Percentiles rank a stretch among this genome's conserved stretches.
Evolutionary conservation across 2,329 filamentous ascomycete genomes (phyloP).

Genomic region (Byssoonygena ceratinophila): DNA sequence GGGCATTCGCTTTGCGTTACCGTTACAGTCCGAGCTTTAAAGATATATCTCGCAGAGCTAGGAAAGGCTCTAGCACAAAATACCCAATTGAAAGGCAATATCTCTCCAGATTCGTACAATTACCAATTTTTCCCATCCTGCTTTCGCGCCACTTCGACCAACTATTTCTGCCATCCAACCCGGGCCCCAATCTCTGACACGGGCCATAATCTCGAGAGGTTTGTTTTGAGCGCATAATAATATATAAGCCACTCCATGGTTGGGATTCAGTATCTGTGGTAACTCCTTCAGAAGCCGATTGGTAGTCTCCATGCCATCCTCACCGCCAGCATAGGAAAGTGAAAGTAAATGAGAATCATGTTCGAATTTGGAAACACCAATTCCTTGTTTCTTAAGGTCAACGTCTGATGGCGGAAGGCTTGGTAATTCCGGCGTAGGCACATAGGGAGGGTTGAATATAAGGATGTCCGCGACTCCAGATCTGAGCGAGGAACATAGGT

Average conservation of each 20-base stretch:
- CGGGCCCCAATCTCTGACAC: conserved; percentile 48
- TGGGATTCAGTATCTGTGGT: conserved; percentile 50
- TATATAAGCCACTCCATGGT: conserved; percentile 72
- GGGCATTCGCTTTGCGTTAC: no score
- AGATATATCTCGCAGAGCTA: no score
- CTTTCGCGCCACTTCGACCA: conserved; percentile 70
- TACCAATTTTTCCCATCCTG: conserved; percentile 88
- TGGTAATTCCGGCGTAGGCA: conserved; percentile 71
- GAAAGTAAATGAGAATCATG: conserved; percentile 73
- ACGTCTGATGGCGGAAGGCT: conserved; percentile 13
- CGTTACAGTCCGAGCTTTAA: no score
- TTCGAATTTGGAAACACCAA: conserved; percentile 47
- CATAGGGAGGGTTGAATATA: conserved; percentile 95
- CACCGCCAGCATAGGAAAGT: conserved; percentile 78
- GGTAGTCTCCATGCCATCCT: conserved; percentile 89
- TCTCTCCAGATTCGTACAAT: conserved; percentile 73
- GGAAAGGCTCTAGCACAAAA: neutral
- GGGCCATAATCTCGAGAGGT: conserved; percentile 60
- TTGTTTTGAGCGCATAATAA: conserved; percentile 84
- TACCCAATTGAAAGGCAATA: conserved; percentile 1
- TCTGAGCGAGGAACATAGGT: conserved; percentile 56
- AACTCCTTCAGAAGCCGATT: conserved; percentile 63
- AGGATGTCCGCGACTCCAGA: conserved; percentile 62
- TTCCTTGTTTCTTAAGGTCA: neutral
- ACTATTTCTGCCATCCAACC: conserved; percentile 69